These are phyloP conservation scores for Boletellus emodensis DNA, from an alignment of 768 basidiomycete species.

Conservation along the genomic window DNA sequence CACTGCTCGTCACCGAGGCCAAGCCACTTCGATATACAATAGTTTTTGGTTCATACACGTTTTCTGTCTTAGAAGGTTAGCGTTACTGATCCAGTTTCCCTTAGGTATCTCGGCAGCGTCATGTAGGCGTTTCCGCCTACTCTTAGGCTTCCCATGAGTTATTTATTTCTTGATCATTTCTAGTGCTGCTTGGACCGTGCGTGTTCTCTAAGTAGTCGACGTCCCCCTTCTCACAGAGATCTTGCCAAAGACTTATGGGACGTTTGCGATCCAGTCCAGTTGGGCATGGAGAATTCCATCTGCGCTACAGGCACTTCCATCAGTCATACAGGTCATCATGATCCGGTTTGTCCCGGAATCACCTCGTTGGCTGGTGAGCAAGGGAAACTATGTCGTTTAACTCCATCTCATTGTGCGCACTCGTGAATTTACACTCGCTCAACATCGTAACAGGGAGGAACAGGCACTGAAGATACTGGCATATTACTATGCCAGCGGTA, in stretches of 20 bases:
- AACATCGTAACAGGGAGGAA: conserved; percentile 22
- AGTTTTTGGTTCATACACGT: conserved; percentile 35
- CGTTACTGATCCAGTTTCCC: neutral
- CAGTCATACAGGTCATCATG: conserved; percentile 11
- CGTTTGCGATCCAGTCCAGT: conserved; percentile 9
- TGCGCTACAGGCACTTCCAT: conserved; percentile 10
- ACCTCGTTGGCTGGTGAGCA: conserved; percentile 37
- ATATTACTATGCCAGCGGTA: conserved; percentile 6
- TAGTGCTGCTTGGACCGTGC: conserved; percentile 62
- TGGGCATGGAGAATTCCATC: conserved; percentile 20
- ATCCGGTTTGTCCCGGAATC: conserved; percentile 35
- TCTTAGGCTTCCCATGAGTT: no score
- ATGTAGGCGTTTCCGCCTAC: conserved; percentile 19
- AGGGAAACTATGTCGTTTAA: conserved; percentile 26
- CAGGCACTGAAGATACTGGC: conserved; percentile 35
- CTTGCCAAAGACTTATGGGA: conserved; percentile 13
- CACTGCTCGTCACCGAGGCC: conserved; percentile 47
- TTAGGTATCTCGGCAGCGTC: conserved; percentile 33
- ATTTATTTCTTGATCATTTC: neutral
- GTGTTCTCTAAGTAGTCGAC: neutral
- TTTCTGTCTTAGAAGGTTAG: neutral
- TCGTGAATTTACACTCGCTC: neutral
- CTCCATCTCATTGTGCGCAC: no score
- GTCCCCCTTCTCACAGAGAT: neutral
- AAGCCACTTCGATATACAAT: conserved; percentile 43